A percentile compares a stretch with the other conserved stretches of the same genome.
Evolutionary conservation across 768 basidiomycete species (phyloP).

Genomic region (Termitomyces heimii): DNA sequence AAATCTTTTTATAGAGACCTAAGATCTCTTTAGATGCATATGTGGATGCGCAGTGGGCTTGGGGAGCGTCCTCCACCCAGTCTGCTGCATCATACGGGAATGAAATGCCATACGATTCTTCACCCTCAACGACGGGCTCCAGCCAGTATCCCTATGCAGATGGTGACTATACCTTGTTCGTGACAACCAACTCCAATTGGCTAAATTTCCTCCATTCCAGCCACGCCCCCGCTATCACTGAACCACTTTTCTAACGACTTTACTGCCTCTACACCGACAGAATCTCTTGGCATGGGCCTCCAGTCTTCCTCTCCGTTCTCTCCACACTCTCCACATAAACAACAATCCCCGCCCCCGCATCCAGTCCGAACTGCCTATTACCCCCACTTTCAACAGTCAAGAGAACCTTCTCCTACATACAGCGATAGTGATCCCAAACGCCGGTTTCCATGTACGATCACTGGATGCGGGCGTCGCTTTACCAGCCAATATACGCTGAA

Average conservation of each 20-base stretch:
- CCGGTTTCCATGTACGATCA: constrained; percentile 41
- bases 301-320: constrained; percentile 6
- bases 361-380: constrained; percentile 7
- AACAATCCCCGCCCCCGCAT: constrained; percentile 9
- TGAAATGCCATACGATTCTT: not conserved
- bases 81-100: not conserved
- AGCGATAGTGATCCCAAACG: constrained; percentile 32
- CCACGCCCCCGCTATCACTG: constrained; percentile 23
- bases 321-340: constrained; percentile 9
- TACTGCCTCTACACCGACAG: constrained; percentile 20
- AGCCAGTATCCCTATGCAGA: constrained; percentile 28
- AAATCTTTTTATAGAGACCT: not conserved
- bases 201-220: constrained; percentile 12
- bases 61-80: constrained; percentile 1
- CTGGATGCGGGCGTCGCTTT: constrained; percentile 43
- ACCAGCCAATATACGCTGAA: constrained; percentile 50
- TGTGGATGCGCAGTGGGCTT: constrained; percentile 3
- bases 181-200: not conserved
- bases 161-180: constrained; percentile 15
- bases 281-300: constrained; percentile 14
- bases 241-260: constrained; percentile 26
- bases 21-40: not conserved
- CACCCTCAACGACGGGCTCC: constrained; percentile 16
- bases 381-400: constrained; percentile 15
- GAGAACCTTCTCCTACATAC: constrained; percentile 26